Base-by-base conservation (phyloP, 2,329 filamentous ascomycete genomes). In the Dactylellina sp. region DNA sequence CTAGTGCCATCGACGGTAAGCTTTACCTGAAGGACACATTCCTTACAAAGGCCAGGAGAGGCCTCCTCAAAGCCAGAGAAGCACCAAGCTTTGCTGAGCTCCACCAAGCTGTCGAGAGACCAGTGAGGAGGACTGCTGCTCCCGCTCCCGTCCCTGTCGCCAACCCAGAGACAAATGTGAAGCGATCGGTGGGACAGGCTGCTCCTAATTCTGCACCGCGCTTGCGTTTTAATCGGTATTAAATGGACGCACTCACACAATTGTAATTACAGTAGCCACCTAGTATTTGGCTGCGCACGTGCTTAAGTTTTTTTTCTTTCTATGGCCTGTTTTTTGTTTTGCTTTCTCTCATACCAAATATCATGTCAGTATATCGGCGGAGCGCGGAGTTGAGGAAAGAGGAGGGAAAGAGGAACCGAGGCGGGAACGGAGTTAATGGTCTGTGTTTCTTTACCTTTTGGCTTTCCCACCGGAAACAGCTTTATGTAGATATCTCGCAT, bases 201-300 rank as follows among this genome's bases (percentile, higher is more conserved):
- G 46, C 6, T 32, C 46, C 46, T 6, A 50, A 50, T 20, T 20
- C 20, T 25, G 53, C 9, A 0, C 20, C 32, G 5, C 40, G 22
- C 11, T 18, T 57, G 14, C 53, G 53, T 18, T 57, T 57, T 14
- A 57, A 44, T n/a, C 18, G 53, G 11, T n/a, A 44, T 28, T 55
- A 40, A n/a, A 25, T 3, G n/a, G n/a, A 20, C n/a, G n/a, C n/a
- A n/a, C n/a, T n/a, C n/a, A n/a, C n/a, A n/a, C n/a, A n/a, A n/a
- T n/a, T 32, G 2, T 53, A n/a, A 2, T 28, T 9, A 28, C 12
- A 18, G 12, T 50, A 47, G 5, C n/a, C 7, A 47, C 44, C n/a
- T 47, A 24, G 14, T 47, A 18, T 47, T 5, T 9, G 9, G 5
- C 28, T 5, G 28, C 28, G 5, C 28, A 32, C 4, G 9, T 32